phyloP scores from a whole-genome alignment of 805 yeast species.

The Suhomyces prunicola region DNA sequence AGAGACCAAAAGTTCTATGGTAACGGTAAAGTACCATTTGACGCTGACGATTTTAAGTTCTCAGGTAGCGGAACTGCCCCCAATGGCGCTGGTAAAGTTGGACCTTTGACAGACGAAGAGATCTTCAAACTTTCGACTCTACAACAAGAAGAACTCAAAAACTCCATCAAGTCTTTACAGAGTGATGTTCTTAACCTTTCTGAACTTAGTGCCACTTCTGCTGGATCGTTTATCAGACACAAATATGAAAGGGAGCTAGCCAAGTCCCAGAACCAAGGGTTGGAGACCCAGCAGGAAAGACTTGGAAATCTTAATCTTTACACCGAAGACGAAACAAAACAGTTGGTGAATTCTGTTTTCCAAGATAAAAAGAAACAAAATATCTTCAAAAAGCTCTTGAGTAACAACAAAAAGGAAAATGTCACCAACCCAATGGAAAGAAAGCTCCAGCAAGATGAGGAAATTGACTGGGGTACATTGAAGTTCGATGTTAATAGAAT shows the following conservation, averaged over 20 bases:
- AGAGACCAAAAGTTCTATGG: not conserved
- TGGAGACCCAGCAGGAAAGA: constrained; percentile 19
- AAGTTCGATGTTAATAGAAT: constrained; percentile 41
- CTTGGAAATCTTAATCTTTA: constrained; percentile 20
- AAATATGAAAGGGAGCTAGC: constrained; percentile 43
- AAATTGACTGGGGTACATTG: constrained; percentile 39
- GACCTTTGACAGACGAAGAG: constrained; percentile 25
- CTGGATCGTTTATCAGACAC: constrained; percentile 80
- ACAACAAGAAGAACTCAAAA: constrained; percentile 37
- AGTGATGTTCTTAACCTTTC: constrained; percentile 50
- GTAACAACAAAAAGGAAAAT: constrained; percentile 22
- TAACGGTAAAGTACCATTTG: constrained; percentile 24
- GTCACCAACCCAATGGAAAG: constrained; percentile 32
- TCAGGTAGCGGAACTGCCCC: constrained; percentile 17
- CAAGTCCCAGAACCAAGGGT: constrained; percentile 1
- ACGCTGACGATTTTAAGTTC: constrained; percentile 36
- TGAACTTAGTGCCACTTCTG: constrained; percentile 85
- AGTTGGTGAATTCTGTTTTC: constrained; percentile 39
- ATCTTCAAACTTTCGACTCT: constrained; percentile 25
- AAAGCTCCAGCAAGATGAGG: constrained; percentile 27
- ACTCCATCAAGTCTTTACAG: constrained; percentile 41
- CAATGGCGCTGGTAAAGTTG: constrained; percentile 9
- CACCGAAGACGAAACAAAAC: constrained; percentile 16
- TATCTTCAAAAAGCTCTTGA: constrained; percentile 43
- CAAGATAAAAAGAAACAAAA: constrained; percentile 43